Evolutionary conservation across 2,329 filamentous ascomycete genomes (phyloP), one percentile per base, ranked within the genome.

Genomic region (Dichotomopilus funicola): DNA sequence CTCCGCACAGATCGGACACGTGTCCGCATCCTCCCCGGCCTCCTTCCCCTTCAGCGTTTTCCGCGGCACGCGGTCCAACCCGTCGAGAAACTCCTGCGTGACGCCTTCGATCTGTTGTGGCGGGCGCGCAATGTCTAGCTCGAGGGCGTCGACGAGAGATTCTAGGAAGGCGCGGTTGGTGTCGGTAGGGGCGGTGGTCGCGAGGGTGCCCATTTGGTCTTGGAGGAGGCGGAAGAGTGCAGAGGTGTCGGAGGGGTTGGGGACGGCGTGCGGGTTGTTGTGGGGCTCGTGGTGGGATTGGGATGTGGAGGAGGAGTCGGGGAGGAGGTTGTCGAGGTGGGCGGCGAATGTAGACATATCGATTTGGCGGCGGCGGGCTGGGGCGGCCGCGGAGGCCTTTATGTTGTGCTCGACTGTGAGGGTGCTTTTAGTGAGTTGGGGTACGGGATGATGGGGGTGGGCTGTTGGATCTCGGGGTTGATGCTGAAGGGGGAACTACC

Each of bases 291-390:
- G 40, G 19, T 13, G 40, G 2, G 36, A 43, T 45, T 19, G n/a
- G 35, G 49, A 33, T 49, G 49, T 19, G 48, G 55, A 31, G 34
- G 48, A 3, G 44, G 53, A 36, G 9, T 68, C 65, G n/a, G 65
- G 63, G 60, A 72, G 69, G 65, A 85, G 72, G 59, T 78, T 76
- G 67, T 78, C 71, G 58, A 84, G 78, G 66, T 81, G 78, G 54
- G 79, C 76, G 63, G 72, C 78, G 72, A 85, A 86, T 59, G 78
- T 79, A 51, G 81, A 77, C 83, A 86, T 86, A 72, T 85, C 81
- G 59, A 81, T 71, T 65, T 79, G 79, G 42, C 83, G 81, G 8
- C 75, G 74, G 49, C 72, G 71, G 56, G 72, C 70, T 49, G 71
- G 67, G 31, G 70, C 66, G 5, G 68, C 59, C 48, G 75, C 61